phyloP scores from a whole-genome alignment of 306 rosid genomes.

The Quercus gilva region DNA sequence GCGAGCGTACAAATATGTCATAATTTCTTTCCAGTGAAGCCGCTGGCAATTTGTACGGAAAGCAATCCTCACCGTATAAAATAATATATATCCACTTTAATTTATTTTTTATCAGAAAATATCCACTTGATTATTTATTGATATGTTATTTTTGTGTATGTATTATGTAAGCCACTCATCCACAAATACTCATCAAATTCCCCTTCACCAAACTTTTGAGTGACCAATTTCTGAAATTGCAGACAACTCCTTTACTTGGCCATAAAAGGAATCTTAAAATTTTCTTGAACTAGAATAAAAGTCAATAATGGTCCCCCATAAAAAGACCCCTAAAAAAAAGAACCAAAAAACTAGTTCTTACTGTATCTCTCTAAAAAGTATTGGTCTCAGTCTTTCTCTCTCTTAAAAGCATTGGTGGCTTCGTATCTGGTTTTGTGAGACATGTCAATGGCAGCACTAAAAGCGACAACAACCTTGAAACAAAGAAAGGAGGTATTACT shows the following conservation, averaged over 20 bases:
- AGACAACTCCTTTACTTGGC: not conserved
- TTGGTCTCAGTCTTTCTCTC: not conserved
- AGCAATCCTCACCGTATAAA: not conserved
- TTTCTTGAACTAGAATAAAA: not conserved
- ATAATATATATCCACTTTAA: not conserved
- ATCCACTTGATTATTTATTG: not conserved
- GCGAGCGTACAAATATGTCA: slow-evolving; percentile 22
- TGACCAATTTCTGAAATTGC: not conserved
- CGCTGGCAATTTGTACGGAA: slow-evolving; percentile 11
- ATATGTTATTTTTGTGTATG: too few relatives aligned
- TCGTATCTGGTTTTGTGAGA: not conserved
- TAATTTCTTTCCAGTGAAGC: not conserved
- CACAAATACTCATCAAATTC: not conserved
- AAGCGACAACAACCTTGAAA: not conserved
- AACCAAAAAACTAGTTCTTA: too few relatives aligned
- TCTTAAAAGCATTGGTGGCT: slow-evolving; percentile 14
- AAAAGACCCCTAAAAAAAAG: not conserved
- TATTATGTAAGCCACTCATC: not conserved
- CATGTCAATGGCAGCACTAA: not conserved
- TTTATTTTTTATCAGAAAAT: not conserved
- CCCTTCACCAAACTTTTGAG: not conserved
- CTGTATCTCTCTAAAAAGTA: slow-evolving; percentile 4
- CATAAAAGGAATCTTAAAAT: not conserved
- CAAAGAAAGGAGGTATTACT: not conserved
- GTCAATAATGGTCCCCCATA: too few relatives aligned